Percentiles rank a stretch among this genome's conserved stretches.
Evolutionary conservation across 1,284 basidiomycete species (phyloP).

Genomic region (Salmacisia buchloeana): DNA sequence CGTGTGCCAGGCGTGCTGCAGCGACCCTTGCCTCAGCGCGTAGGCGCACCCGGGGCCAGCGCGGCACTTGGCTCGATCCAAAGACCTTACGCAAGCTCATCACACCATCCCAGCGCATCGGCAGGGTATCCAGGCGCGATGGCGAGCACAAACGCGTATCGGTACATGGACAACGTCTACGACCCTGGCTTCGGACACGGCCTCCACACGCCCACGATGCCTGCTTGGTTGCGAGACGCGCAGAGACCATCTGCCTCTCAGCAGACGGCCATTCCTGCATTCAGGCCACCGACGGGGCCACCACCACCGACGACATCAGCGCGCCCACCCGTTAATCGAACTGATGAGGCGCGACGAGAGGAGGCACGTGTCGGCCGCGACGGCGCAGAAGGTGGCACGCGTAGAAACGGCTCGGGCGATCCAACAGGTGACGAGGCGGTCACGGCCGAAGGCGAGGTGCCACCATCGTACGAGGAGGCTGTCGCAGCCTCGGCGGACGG

Average conservation of each 20-base stretch:
- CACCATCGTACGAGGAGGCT: slow-evolving; percentile 5
- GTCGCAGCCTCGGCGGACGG: background rate
- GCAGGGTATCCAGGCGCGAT: slow-evolving; percentile 2
- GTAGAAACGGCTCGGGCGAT: too few relatives aligned
- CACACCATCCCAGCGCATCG: background rate
- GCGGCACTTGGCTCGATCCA: background rate
- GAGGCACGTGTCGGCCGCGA: background rate
- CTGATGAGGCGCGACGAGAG: background rate
- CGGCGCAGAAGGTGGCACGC: too few relatives aligned
- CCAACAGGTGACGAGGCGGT: slow-evolving; percentile 4
- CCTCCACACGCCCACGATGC: background rate
- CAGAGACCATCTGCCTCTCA: too few relatives aligned
- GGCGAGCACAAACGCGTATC: background rate
- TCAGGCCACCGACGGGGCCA: background rate
- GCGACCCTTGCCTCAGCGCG: background rate
- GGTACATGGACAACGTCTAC: slow-evolving; percentile 2
- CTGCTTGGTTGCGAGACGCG: background rate
- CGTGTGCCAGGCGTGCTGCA: background rate
- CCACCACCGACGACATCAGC: background rate
- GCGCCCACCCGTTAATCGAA: background rate
- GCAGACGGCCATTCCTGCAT: too few relatives aligned
- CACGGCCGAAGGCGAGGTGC: background rate
- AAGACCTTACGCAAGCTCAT: background rate
- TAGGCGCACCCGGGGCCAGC: background rate
- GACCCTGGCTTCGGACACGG: background rate